phyloP scores from a whole-genome alignment of 768 basidiomycete species.

The Boletus sp. region DNA sequence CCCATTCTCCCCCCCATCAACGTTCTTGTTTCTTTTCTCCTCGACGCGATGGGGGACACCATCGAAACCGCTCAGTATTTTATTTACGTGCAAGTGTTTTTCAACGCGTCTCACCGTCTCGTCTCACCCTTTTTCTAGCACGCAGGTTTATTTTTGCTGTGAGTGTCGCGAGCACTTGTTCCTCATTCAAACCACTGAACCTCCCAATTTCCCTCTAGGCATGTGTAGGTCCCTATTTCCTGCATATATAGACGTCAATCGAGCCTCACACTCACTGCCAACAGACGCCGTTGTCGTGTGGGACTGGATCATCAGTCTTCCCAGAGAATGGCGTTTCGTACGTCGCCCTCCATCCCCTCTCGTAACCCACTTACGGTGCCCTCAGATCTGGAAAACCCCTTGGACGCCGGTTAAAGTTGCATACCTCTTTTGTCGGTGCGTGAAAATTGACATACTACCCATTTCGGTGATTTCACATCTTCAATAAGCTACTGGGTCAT shows the following conservation, averaged over 20 bases:
- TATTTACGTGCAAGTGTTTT: constrained; percentile 60
- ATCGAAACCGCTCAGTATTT: constrained; percentile 66
- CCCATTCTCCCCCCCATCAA: constrained; percentile 6
- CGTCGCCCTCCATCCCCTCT: constrained; percentile 19
- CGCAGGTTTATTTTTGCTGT: constrained; percentile 86
- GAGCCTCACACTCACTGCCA: background rate
- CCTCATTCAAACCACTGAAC: constrained; percentile 26
- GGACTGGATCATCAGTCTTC: constrained; percentile 82
- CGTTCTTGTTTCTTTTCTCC: constrained; percentile 17
- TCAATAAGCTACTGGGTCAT: constrained; percentile 76
- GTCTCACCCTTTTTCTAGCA: constrained; percentile 31
- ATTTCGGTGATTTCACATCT: constrained; percentile 2
- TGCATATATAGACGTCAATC: constrained; percentile 18
- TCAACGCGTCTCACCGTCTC: background rate
- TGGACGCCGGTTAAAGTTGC: constrained; percentile 85
- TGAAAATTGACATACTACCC: constrained; percentile 22
- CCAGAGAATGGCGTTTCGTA: constrained; percentile 78
- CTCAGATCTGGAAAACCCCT: constrained; percentile 75
- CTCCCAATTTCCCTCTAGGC: constrained; percentile 43
- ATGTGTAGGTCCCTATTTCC: constrained; percentile 54
- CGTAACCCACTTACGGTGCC: background rate
- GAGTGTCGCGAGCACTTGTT: constrained; percentile 37
- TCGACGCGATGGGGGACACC: constrained; percentile 41
- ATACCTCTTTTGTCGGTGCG: constrained; percentile 81
- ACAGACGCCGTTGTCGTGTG: constrained; percentile 78